Conservation (phyloP, 371 early-diverging fungal genomes). For the Mucor sp. region DNA sequence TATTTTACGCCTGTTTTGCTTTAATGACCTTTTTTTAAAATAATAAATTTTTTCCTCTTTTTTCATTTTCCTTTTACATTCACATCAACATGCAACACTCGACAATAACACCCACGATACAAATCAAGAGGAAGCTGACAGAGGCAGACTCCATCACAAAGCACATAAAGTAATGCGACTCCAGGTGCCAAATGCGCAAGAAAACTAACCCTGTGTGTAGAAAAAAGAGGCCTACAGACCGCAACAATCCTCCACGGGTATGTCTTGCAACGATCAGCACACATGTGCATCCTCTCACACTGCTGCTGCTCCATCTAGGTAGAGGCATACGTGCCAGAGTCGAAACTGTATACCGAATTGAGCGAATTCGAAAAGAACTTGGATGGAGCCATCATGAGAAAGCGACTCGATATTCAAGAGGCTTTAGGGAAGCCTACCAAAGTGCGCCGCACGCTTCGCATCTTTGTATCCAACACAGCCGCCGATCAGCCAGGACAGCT, state of each 20-base stretch:
- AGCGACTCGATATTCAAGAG: constrained; percentile 88
- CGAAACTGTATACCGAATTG: constrained; percentile 82
- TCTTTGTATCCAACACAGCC: constrained; percentile 89
- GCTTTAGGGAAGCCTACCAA: constrained; percentile 73
- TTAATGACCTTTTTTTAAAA: constrained; percentile 89
- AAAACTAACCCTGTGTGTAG: constrained; percentile 23
- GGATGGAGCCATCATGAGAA: constrained; percentile 86
- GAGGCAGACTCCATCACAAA: constrained; percentile 38
- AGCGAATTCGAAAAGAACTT: constrained; percentile 85
- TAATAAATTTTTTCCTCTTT: background rate
- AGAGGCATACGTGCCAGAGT: constrained; percentile 90
- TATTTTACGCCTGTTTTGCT: constrained; percentile 95
- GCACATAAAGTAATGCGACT: constrained; percentile 40
- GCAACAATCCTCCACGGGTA: constrained; percentile 60
- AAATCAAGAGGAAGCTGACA: constrained; percentile 48
- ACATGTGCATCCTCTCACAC: background rate
- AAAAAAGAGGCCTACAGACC: constrained; percentile 64
- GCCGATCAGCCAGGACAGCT: constrained; percentile 66
- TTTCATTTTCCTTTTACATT: background rate
- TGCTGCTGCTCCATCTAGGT: constrained; percentile 52
- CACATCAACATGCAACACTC: constrained; percentile 9
- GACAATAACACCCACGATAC: constrained; percentile 15
- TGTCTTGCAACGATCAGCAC: background rate
- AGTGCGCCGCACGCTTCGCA: constrained; percentile 81
- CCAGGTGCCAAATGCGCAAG: background rate